A percentile compares a stretch with the other conserved stretches of the same genome.
Evolutionary conservation across 306 rosid genomes (phyloP).

Genomic region (Sophora flavescens): DNA sequence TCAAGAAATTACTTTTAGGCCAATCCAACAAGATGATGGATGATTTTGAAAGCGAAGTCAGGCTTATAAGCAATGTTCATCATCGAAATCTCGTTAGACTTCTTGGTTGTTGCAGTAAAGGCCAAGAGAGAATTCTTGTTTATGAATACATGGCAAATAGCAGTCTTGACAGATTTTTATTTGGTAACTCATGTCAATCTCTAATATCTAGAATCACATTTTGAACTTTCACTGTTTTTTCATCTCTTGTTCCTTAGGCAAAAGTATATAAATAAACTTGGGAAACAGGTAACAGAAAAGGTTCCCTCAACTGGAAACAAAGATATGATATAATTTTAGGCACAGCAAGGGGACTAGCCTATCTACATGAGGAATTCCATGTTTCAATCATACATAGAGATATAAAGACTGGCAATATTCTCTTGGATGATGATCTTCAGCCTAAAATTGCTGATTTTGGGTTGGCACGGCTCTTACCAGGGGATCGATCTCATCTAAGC

Average conservation of each 20-base stretch:
- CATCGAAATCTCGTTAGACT: constrained; percentile 73
- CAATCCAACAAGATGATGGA: constrained; percentile 57
- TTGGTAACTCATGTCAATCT: constrained; percentile 53
- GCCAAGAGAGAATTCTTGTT: constrained; percentile 67
- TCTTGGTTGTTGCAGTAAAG: constrained; percentile 73
- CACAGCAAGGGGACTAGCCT: constrained; percentile 71
- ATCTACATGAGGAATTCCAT: constrained; percentile 74
- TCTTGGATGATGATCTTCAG: constrained; percentile 62
- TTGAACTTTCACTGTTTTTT: neutral
- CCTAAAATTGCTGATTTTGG: constrained; percentile 81
- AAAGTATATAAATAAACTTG: neutral
- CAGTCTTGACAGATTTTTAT: constrained; percentile 72
- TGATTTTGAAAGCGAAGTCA: constrained; percentile 71
- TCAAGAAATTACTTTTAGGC: constrained; percentile 62
- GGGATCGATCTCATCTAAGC: constrained; percentile 68
- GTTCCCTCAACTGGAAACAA: constrained; percentile 70
- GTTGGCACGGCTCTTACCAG: constrained; percentile 67
- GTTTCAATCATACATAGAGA: constrained; percentile 80
- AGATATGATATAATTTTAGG: constrained; percentile 62
- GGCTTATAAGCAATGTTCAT: constrained; percentile 74
- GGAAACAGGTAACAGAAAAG: constrained; percentile 55
- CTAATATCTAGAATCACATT: neutral
- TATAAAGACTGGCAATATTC: constrained; percentile 71
- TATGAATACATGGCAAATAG: constrained; percentile 75
- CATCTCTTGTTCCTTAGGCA: neutral